Evolutionary conservation across 108 stramenopile genomes (phyloP), one percentile per base, ranked within the genome.

Genomic region (Schizochytrium sp.): DNA sequence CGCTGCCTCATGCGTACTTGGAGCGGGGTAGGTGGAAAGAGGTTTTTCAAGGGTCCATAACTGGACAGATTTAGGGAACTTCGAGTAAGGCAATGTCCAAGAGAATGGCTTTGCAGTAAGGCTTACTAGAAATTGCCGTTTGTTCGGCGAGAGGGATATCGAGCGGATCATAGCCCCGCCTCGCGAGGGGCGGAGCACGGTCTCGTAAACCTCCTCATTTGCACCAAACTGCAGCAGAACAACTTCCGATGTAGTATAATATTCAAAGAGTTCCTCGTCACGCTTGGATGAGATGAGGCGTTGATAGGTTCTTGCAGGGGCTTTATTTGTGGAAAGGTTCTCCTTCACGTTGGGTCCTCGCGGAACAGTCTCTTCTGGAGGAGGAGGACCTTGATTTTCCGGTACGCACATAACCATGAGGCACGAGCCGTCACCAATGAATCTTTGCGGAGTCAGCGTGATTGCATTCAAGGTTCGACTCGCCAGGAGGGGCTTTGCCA

Each of bases 21-120:
- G 45, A 5, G 76, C 50, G 50, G 76, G 47, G 76, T 83, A 53
- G 8, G 15, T 5, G 50, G 12, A 17, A 0, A 83, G 47, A 17
- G 47, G 47, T 7, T 40, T n/a, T 40, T 47, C 8, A 53, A 83
- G 4, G 50, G 47, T 83, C 76, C 76, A 83, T 10, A 83, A 47
- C 76, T 83, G 28, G n/a, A 83, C 55, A 10, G 19, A 10, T 28
- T 83, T 83, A 8, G 76, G 50, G 2, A 83, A 83, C 13, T 55
- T 83, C 50, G 28, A 55, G 76, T 83, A 83, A n/a, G 50, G 47
- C 76, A 83, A 53, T 10, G 76, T 83, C 76, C 76, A 83, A 7
- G 76, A 42, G 28, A 83, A 83, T 3, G 76, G 76, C 3, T 83
- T 83, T 47, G 47, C 28, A 8, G 76, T 83, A 40, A 83, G 47